Evolutionary conservation across 2,329 filamentous ascomycete genomes (phyloP).

Genomic region (Sordariomycetes sp.): DNA sequence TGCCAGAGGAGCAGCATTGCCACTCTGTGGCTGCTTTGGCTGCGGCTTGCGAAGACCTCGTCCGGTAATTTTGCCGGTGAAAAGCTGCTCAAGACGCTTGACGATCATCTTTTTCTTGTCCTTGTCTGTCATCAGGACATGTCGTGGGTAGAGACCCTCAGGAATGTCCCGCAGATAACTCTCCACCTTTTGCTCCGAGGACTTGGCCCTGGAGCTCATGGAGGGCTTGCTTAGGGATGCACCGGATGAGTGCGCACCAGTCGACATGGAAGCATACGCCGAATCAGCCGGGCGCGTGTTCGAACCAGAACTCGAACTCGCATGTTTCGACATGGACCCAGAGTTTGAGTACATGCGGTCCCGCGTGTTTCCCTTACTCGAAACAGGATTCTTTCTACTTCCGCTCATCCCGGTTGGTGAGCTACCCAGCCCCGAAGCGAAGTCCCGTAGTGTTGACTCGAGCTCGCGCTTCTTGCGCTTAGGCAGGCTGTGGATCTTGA

Average conservation of each 20-base stretch:
- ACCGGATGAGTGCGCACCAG: conserved; percentile 34
- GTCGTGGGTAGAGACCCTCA: conserved; percentile 54
- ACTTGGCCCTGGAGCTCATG: conserved; percentile 24
- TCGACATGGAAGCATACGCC: conserved; percentile 61
- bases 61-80: conserved; percentile 57
- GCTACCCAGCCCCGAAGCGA: conserved; percentile 53
- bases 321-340: conserved; percentile 38
- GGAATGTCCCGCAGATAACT: conserved; percentile 67
- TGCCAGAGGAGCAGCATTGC: conserved; percentile 4
- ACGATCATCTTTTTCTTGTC: conserved; percentile 72
- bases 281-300: conserved; percentile 48
- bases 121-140: conserved; percentile 57
- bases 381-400: conserved; percentile 6
- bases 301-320: conserved; percentile 42
- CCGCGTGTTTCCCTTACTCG: no score
- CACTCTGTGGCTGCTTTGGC: conserved; percentile 1
- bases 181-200: conserved; percentile 53
- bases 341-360: conserved; percentile 29
- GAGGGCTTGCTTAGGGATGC: conserved; percentile 27
- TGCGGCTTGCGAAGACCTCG: conserved; percentile 12
- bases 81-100: conserved; percentile 67
- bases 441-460: conserved; percentile 63
- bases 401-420: conserved; percentile 24
- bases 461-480: conserved; percentile 67
- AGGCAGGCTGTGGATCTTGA: conserved; percentile 67